Evolutionary conservation across 2,329 filamentous ascomycete genomes (phyloP), one percentile per base, ranked within the genome.

Genomic region (Monilinia fructigena): DNA sequence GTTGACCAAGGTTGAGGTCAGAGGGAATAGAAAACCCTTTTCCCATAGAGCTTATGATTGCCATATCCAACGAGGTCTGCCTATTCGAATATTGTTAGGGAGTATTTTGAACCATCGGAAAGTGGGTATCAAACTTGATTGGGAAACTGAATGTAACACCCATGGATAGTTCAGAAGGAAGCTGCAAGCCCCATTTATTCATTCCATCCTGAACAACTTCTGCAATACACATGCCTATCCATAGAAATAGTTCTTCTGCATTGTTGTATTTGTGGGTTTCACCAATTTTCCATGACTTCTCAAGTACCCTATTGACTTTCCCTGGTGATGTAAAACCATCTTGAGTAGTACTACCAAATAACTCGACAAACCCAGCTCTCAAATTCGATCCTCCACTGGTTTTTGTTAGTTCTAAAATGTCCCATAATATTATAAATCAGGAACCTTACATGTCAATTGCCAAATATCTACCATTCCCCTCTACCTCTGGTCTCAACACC

Each of bases 191-290:
- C 54, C 86, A 76, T 47, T 74, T 72, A 5, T 79, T 73, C 68
- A 82, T 81, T 10, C 84, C 86, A 68, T 87, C 83, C 42, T 79
- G 80, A 20, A 94, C 87, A 4, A 93, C 89, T 68, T 89, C 82
- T 18, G 89, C 89, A 71, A 95, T 91, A 73, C 89, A 90, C 72
- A 85, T 81, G 35, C 91, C 91, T 70, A 95, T 91, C 91, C 91
- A 95, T n/a, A 83, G 78, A 76, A 95, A 95, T 2, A 94, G 80
- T 66, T 88, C 86, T 66, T 92, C 87, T 1, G 89, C 86, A 69
- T 93, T 88, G 71, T 92, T 86, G 76, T 85, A 86, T 74, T 92
- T 92, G 69, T 93, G 78, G 65, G 89, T 85, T 53, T 92, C 86
- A 58, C 84, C 84, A 72, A 93, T 93, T 10, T 89, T 85, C 89